Conservation (phyloP, 768 basidiomycete species). For the Trametes coccinea region DNA sequence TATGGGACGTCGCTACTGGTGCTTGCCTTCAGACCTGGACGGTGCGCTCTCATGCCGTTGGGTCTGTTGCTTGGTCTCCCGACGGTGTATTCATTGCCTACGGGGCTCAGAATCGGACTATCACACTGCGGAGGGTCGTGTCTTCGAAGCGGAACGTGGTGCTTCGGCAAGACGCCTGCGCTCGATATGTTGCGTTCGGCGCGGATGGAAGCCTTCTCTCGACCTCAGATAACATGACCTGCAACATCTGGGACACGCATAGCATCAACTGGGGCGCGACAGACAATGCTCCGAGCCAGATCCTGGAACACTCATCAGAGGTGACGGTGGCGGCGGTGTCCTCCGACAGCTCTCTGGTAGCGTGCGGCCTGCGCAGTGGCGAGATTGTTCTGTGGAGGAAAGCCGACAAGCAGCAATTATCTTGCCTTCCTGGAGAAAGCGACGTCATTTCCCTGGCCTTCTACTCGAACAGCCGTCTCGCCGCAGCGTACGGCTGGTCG, state of each 20-base stretch:
- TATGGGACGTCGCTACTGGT: background rate
- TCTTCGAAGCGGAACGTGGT: background rate
- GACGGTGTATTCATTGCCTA: background rate
- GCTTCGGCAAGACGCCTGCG: background rate
- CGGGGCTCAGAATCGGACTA: no score
- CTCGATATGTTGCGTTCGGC: background rate
- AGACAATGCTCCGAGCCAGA: background rate
- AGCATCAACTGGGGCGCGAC: background rate
- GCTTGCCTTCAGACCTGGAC: background rate
- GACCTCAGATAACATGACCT: background rate
- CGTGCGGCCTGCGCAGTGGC: background rate
- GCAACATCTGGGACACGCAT: constrained; percentile 7
- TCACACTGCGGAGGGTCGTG: no score
- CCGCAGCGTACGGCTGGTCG: background rate
- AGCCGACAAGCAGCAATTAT: background rate
- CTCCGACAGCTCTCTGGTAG: background rate
- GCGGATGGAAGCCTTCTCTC: background rate
- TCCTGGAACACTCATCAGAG: background rate
- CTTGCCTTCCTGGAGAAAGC: background rate
- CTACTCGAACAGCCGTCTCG: background rate
- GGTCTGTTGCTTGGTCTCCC: constrained; percentile 29
- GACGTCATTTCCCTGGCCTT: background rate
- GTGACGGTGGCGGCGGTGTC: background rate
- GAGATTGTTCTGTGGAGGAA: background rate
- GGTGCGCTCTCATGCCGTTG: constrained; percentile 12